Evolutionary conservation across 1,284 basidiomycete genomes (phyloP).

Genomic region (Moesziomyces sp.): DNA sequence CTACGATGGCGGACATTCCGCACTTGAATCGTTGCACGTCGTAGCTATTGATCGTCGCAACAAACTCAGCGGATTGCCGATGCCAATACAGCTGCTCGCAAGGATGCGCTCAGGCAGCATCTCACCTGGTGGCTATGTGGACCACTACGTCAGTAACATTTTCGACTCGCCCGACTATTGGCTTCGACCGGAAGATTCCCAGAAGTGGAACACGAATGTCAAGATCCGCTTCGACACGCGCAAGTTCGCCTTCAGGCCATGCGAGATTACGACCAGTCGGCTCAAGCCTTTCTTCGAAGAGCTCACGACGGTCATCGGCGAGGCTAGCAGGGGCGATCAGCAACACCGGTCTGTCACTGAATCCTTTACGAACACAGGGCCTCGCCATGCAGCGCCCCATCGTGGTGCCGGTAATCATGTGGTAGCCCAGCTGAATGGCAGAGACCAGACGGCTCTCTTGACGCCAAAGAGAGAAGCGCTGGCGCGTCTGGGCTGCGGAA

Average conservation of each 20-base stretch:
- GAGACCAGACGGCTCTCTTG: background rate
- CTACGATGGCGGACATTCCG: background rate
- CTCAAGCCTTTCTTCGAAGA: constrained; percentile 49
- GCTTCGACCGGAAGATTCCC: background rate
- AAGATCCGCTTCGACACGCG: constrained; percentile 57
- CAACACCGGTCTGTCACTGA: background rate
- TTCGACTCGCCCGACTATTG: no score
- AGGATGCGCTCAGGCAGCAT: constrained; percentile 36
- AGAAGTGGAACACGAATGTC: constrained; percentile 23
- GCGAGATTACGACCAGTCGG: constrained; percentile 51
- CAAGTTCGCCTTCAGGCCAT: constrained; percentile 56
- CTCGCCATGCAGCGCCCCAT: constrained; percentile 30
- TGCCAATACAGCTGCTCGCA: constrained; percentile 37
- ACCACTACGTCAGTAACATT: background rate
- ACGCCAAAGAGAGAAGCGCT: constrained; percentile 19
- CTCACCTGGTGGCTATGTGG: background rate
- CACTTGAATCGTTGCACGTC: constrained; percentile 14
- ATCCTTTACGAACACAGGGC: constrained; percentile 22
- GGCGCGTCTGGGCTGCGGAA: constrained; percentile 10
- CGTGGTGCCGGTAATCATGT: constrained; percentile 25
- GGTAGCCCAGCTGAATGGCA: background rate
- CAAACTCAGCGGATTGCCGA: constrained; percentile 36
- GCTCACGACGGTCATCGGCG: constrained; percentile 7
- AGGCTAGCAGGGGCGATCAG: background rate
- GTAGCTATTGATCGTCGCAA: constrained; percentile 21